A percentile compares a stretch with the other conserved stretches of the same genome.
These are phyloP conservation scores for Penicillium sp. DNA, from an alignment of 2,329 filamentous ascomycete species.

Conservation along the genomic window DNA sequence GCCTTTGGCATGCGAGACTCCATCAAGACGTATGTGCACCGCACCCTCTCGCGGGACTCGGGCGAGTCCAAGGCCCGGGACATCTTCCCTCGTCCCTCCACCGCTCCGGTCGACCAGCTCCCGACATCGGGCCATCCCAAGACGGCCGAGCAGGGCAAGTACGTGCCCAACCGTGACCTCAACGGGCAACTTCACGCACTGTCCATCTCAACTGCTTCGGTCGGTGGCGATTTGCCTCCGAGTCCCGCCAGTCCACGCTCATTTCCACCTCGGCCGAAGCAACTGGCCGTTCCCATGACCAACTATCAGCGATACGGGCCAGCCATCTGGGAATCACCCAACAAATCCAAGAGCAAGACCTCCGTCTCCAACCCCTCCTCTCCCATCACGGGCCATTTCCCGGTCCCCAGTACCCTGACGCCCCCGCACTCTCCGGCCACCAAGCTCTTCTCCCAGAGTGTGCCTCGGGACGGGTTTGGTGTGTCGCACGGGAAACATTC, in stretches of 20 bases:
- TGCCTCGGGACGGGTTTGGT: slow-evolving; percentile 21
- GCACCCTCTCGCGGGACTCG: slow-evolving; percentile 24
- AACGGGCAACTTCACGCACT: slow-evolving; percentile 5
- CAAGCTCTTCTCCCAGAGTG: slow-evolving; percentile 20
- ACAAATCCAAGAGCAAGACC: slow-evolving; percentile 20
- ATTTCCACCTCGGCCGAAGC: slow-evolving; percentile 15
- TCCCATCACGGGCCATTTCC: slow-evolving; percentile 5
- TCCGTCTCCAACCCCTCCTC: slow-evolving; percentile 6
- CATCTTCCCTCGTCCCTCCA: slow-evolving; percentile 9
- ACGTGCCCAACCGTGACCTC: slow-evolving; percentile 6
- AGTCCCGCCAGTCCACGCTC: slow-evolving; percentile 6
- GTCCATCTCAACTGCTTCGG: slow-evolving; percentile 11
- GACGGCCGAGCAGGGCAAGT: neutral
- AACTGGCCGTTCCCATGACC: slow-evolving; percentile 30
- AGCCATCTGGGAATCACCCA: slow-evolving; percentile 29
- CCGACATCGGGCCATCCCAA: neutral
- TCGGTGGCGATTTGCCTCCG: slow-evolving; percentile 1
- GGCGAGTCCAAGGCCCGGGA: slow-evolving; percentile 15
- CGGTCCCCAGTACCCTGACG: slow-evolving; percentile 6
- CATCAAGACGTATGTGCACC: slow-evolving; percentile 32
- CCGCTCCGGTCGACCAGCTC: slow-evolving; percentile 8
- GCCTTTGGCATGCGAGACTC: slow-evolving; percentile 28
- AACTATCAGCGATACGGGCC: slow-evolving; percentile 35
- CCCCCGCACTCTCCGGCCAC: slow-evolving; percentile 16
- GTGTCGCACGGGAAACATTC: slow-evolving; percentile 24